These are phyloP conservation scores for Yamadazyma scolyti DNA, from an alignment of 805 yeast genomes.

Conservation along the genomic window DNA sequence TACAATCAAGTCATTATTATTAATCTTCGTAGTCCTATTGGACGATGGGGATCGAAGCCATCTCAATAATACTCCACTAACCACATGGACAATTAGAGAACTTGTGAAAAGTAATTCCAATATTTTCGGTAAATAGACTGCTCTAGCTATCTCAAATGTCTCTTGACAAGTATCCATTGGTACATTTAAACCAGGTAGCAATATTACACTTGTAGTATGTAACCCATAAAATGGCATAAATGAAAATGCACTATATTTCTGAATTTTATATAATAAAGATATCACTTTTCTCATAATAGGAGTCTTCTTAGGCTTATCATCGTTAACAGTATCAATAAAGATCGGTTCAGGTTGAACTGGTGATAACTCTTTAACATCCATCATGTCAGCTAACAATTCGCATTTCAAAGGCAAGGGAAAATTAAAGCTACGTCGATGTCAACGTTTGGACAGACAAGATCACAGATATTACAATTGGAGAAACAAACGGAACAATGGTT, in stretches of 20 bases:
- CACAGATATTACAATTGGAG: slow-evolving; percentile 68
- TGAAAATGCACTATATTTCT: slow-evolving; percentile 59
- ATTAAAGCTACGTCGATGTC: slow-evolving; percentile 21
- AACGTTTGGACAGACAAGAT: slow-evolving; percentile 63
- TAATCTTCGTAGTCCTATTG: slow-evolving; percentile 8
- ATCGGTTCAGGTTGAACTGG: slow-evolving; percentile 8
- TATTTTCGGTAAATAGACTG: slow-evolving; percentile 52
- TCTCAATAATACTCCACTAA: slow-evolving; percentile 50
- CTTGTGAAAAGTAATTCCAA: slow-evolving; percentile 51
- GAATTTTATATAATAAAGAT: slow-evolving; percentile 25
- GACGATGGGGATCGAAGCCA: slow-evolving; percentile 19
- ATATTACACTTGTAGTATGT: slow-evolving; percentile 52
- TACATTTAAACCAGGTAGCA: slow-evolving; percentile 46
- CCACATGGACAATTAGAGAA: slow-evolving; percentile 45
- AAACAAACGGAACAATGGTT: slow-evolving; percentile 62
- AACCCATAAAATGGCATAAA: slow-evolving; percentile 55
- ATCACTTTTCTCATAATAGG: slow-evolving; percentile 10
- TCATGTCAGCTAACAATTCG: no score
- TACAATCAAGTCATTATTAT: slow-evolving; percentile 7
- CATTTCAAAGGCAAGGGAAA: no score
- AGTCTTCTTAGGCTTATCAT: slow-evolving; percentile 1
- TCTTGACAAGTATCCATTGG: slow-evolving; percentile 50
- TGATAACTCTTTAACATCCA: background rate
- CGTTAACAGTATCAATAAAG: background rate
- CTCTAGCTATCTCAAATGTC: slow-evolving; percentile 55